A percentile compares a stretch with the other conserved stretches of the same genome.
These are phyloP conservation scores for Puccinia sorghi DNA, from an alignment of 1,284 basidiomycete species.

Conservation along the genomic window DNA sequence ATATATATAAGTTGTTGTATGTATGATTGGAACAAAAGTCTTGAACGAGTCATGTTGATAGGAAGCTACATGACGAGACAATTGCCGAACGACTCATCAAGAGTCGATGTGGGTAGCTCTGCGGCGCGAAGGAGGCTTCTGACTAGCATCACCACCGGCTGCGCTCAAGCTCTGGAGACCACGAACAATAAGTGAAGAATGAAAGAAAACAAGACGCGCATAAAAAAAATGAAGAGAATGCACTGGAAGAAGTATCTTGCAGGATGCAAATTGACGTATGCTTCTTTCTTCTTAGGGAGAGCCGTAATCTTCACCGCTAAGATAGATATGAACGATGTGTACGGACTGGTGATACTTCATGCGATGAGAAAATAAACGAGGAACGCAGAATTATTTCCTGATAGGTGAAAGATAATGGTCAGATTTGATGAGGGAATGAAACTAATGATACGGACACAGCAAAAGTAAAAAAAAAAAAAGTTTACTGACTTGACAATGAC, in stretches of 20 bases:
- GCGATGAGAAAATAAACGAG: not conserved
- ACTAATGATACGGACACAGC: not conserved
- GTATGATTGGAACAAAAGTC: too few species aligned
- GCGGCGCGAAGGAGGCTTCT: not conserved
- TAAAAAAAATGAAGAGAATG: not conserved
- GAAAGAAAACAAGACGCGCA: not conserved
- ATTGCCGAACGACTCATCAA: not conserved
- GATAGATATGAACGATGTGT: not conserved
- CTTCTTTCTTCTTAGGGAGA: not conserved
- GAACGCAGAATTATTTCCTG: constrained; percentile 3
- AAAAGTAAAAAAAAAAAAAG: not conserved
- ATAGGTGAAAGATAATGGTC: not conserved
- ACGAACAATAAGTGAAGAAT: not conserved
- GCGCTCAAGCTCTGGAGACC: not conserved
- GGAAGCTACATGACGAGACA: too few species aligned
- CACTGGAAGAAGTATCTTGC: not conserved
- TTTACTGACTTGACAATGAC: constrained; percentile 51
- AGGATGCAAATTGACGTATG: not conserved
- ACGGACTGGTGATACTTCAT: too few species aligned
- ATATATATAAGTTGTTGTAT: too few species aligned
- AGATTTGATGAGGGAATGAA: not conserved
- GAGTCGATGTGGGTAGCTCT: not conserved
- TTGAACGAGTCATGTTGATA: too few species aligned
- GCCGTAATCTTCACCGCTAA: not conserved
- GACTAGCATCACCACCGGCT: not conserved